Evolutionary conservation across 768 basidiomycete genomes (phyloP).

Genomic region (Termitomyces bulborhizus): DNA sequence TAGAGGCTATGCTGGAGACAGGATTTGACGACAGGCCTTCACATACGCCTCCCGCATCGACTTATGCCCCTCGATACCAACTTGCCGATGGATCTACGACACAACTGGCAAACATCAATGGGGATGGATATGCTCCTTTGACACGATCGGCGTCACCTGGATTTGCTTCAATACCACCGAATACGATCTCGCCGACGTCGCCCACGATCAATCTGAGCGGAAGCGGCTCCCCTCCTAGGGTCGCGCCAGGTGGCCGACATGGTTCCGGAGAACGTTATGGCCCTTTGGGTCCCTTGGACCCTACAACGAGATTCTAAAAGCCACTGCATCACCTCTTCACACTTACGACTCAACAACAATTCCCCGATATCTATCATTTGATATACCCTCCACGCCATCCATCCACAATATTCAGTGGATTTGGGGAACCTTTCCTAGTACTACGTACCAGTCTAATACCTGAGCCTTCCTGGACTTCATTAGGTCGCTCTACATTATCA

Average conservation of each 20-base stretch:
- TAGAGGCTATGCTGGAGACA: slow-evolving; percentile 88
- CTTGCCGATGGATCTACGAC: slow-evolving; percentile 49
- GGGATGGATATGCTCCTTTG: slow-evolving; percentile 53
- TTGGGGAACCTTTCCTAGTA: slow-evolving; percentile 18
- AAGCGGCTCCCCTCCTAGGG: slow-evolving; percentile 14
- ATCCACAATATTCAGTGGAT: slow-evolving; percentile 22
- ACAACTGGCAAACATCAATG: slow-evolving; percentile 31
- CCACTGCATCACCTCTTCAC: slow-evolving; percentile 17
- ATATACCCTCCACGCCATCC: slow-evolving; percentile 32
- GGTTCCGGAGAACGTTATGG: slow-evolving; percentile 39
- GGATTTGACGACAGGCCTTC: slow-evolving; percentile 78
- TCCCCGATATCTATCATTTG: slow-evolving; percentile 26
- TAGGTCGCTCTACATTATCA: slow-evolving; percentile 9
- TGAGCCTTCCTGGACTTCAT: slow-evolving; percentile 12
- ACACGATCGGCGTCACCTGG: slow-evolving; percentile 44
- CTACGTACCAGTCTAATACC: slow-evolving; percentile 28
- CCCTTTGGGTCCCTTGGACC: slow-evolving; percentile 57
- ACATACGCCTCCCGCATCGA: slow-evolving; percentile 41
- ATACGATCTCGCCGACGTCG: slow-evolving; percentile 34
- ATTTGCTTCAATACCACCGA: slow-evolving; percentile 20
- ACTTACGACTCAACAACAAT: slow-evolving; percentile 17
- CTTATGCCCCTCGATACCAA: slow-evolving; percentile 53
- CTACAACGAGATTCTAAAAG: slow-evolving; percentile 44
- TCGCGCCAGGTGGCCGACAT: slow-evolving; percentile 13
- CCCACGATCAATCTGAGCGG: slow-evolving; percentile 25